Percentiles rank a stretch among this genome's conserved stretches.
Evolutionary conservation across 1,139 yeast genomes (phyloP).

Genomic region (Starmera stellimalicola): DNA sequence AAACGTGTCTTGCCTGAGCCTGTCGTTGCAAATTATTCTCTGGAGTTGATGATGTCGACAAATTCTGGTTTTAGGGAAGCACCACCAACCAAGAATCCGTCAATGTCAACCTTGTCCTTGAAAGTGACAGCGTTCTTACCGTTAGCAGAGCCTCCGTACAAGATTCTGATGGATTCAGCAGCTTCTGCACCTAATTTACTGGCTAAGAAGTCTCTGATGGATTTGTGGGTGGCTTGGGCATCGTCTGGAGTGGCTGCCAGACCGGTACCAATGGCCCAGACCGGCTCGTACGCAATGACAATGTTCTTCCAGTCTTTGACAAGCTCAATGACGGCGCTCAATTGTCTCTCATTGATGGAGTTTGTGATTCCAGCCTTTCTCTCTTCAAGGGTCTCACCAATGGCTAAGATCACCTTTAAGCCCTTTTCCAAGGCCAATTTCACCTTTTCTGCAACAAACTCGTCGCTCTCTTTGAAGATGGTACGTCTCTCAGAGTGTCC

Average conservation of each 20-base stretch:
- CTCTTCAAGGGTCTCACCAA: constrained; percentile 96
- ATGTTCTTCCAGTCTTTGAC: constrained; percentile 87
- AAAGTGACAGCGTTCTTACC: constrained; percentile 88
- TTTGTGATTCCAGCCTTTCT: constrained; percentile 83
- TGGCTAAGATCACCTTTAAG: constrained; percentile 84
- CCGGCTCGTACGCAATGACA: constrained; percentile 98
- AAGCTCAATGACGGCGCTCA: constrained; percentile 77
- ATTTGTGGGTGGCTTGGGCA: constrained; percentile 90
- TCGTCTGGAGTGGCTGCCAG: constrained; percentile 98
- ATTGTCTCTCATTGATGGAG: constrained; percentile 81
- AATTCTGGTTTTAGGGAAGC: constrained; percentile 98
- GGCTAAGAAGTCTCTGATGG: constrained; percentile 75
- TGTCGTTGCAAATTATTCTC: constrained; percentile 42
- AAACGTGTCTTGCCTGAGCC: background rate
- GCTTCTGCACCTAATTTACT: constrained; percentile 68
- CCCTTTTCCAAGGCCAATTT: constrained; percentile 88
- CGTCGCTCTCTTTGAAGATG: constrained; percentile 82
- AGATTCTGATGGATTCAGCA: constrained; percentile 77
- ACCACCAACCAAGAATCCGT: constrained; percentile 99
- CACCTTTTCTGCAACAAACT: constrained; percentile 88
- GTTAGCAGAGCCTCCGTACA: constrained; percentile 98
- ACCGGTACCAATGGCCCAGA: constrained; percentile 99
- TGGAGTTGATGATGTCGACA: constrained; percentile 87
- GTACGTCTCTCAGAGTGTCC: constrained; percentile 99
- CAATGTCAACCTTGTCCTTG: constrained; percentile 89